Evolutionary conservation across 1,139 yeast species (phyloP).

Genomic region (Suhomyces kunorum): DNA sequence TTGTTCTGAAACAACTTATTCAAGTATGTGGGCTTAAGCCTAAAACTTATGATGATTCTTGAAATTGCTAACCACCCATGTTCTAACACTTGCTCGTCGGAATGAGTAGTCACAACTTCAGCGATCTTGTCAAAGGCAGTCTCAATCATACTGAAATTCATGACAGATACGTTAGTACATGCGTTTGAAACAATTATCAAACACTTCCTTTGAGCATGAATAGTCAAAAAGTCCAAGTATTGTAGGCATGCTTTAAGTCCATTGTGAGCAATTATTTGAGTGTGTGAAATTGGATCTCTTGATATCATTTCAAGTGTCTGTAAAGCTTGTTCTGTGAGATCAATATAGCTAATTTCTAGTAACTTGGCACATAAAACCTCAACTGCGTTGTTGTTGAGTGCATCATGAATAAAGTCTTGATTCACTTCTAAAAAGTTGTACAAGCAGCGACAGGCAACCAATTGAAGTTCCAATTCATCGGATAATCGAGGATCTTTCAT

Average conservation of each 20-base stretch:
- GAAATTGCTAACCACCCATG: conserved; percentile 69
- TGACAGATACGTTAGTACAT: conserved; percentile 50
- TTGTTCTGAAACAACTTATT: conserved; percentile 45
- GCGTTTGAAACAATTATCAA: conserved; percentile 76
- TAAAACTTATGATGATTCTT: conserved; percentile 58
- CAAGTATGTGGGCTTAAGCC: conserved; percentile 43
- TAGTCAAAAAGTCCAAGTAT: conserved; percentile 83
- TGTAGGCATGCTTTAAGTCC: conserved; percentile 70
- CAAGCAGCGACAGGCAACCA: conserved; percentile 83
- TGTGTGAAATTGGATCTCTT: conserved; percentile 51
- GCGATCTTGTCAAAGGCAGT: conserved; percentile 65
- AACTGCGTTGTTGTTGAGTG: conserved; percentile 68
- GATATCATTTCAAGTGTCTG: conserved; percentile 74
- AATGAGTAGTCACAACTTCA: conserved; percentile 57
- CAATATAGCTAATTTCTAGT: conserved; percentile 78
- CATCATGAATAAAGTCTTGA: conserved; percentile 62
- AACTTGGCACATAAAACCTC: conserved; percentile 67
- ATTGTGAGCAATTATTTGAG: conserved; percentile 54
- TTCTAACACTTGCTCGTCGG: conserved; percentile 67
- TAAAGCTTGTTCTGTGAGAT: conserved; percentile 88
- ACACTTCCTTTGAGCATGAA: conserved; percentile 87
- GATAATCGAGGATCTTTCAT: conserved; percentile 59
- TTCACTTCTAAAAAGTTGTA: conserved; percentile 80
- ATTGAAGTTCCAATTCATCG: conserved; percentile 74
- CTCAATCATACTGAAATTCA: conserved; percentile 49